phyloP scores from a whole-genome alignment of 225 moss, liverwort and hornwort species.

The Anthoceros angustus region DNA sequence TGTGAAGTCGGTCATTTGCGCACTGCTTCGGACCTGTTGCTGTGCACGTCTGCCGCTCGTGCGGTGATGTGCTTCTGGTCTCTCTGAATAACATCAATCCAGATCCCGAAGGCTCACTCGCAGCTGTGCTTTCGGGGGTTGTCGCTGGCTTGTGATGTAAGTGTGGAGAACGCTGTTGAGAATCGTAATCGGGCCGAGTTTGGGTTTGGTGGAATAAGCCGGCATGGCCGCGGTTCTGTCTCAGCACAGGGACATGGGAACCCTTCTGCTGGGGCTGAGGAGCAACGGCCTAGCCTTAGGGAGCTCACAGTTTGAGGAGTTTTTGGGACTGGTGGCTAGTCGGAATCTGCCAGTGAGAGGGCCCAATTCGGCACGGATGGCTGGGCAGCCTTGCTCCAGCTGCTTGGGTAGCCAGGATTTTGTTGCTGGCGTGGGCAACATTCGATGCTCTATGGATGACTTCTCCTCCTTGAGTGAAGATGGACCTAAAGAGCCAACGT shows the following conservation, averaged over 20 bases:
- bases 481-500: constrained; percentile 40
- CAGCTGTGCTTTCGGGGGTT: too few species aligned
- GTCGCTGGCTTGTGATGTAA: too few species aligned
- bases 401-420: not conserved
- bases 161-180: too few species aligned
- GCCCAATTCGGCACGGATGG: not conserved
- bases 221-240: not conserved
- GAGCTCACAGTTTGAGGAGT: not conserved
- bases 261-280: not conserved
- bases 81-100: too few species aligned
- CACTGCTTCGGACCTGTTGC: too few species aligned
- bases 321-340: not conserved
- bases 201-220: not conserved
- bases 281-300: not conserved
- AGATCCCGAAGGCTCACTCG: too few species aligned
- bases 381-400: constrained; percentile 3
- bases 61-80: too few species aligned
- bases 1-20: too few species aligned
- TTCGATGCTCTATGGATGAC: not conserved
- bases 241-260: not conserved
- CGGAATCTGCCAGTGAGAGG: not conserved
- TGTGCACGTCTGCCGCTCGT: too few species aligned
- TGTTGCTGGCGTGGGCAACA: not conserved
- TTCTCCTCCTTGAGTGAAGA: constrained; percentile 9
- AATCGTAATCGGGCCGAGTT: too few species aligned